phyloP scores from a whole-genome alignment of 306 rosid species.

The Lagenaria siceraria region DNA sequence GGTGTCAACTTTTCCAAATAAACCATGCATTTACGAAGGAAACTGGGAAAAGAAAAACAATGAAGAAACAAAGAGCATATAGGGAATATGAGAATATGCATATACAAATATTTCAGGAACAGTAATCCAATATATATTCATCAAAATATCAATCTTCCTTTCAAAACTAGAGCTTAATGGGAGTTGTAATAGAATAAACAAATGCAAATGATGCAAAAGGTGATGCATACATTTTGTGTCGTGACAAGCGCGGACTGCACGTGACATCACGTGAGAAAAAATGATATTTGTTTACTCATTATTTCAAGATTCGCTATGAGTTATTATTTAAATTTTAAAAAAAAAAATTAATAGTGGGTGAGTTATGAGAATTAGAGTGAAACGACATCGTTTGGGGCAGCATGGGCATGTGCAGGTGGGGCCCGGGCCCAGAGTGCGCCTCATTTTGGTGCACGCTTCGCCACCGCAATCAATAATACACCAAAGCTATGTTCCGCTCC shows the following conservation, averaged over 20 bases:
- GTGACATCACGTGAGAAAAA: background rate
- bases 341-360: background rate
- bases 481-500: background rate
- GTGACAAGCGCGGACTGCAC: background rate
- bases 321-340: too few species aligned
- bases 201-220: background rate
- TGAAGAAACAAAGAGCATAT: too few species aligned
- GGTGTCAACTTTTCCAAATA: too few species aligned
- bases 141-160: too few species aligned
- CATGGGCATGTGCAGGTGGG: background rate
- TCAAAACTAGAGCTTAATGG: too few species aligned
- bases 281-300: background rate
- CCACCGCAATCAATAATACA: background rate
- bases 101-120: too few species aligned
- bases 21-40: too few species aligned
- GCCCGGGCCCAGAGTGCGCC: background rate
- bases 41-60: too few species aligned
- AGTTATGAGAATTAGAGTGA: background rate
- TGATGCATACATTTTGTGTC: too few species aligned
- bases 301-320: background rate
- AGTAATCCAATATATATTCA: too few species aligned
- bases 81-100: too few species aligned
- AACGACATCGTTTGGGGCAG: background rate
- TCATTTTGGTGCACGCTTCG: background rate
- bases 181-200: too few species aligned